phyloP scores from a whole-genome alignment of 805 yeast genomes.

The Debaryomyces prosopidis region DNA sequence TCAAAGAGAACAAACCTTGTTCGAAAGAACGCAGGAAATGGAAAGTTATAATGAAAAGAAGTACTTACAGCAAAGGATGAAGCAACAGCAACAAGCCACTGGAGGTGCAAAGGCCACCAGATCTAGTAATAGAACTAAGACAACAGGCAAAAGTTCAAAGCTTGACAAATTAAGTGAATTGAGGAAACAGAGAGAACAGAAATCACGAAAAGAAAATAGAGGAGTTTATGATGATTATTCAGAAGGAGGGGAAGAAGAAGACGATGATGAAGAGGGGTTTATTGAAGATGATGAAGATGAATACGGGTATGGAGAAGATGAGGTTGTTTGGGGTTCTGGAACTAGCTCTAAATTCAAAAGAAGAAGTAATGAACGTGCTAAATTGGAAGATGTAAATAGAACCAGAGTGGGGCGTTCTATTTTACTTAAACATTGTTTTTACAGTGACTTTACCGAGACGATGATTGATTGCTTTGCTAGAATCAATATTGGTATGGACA shows the following conservation, averaged over 20 bases:
- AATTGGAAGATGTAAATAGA: slow-evolving; percentile 65
- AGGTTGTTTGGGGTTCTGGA: slow-evolving; percentile 38
- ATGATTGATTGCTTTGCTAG: slow-evolving; percentile 78
- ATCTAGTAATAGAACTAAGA: slow-evolving; percentile 35
- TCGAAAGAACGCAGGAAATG: slow-evolving; percentile 90
- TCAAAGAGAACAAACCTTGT: slow-evolving; percentile 86
- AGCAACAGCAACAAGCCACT: slow-evolving; percentile 42
- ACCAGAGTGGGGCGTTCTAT: slow-evolving; percentile 76
- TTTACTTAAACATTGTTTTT: slow-evolving; percentile 72
- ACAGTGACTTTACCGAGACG: slow-evolving; percentile 74
- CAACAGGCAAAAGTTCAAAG: slow-evolving; percentile 37
- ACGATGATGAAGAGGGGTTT: slow-evolving; percentile 41
- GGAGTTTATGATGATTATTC: slow-evolving; percentile 39
- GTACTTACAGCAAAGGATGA: slow-evolving; percentile 80
- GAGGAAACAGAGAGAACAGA: slow-evolving; percentile 73
- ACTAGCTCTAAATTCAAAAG: slow-evolving; percentile 18
- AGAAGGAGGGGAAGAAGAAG: slow-evolving; percentile 45
- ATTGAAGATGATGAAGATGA: slow-evolving; percentile 37
- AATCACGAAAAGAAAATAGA: slow-evolving; percentile 41
- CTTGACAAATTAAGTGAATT: slow-evolving; percentile 67
- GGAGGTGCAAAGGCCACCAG: slow-evolving; percentile 32
- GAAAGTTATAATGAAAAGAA: slow-evolving; percentile 84
- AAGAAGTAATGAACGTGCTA: slow-evolving; percentile 43
- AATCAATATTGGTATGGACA: slow-evolving; percentile 75
- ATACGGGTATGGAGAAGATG: slow-evolving; percentile 29